Base-by-base conservation (phyloP, 768 basidiomycete genomes). In the Hortiboletus flavorubellus region DNA sequence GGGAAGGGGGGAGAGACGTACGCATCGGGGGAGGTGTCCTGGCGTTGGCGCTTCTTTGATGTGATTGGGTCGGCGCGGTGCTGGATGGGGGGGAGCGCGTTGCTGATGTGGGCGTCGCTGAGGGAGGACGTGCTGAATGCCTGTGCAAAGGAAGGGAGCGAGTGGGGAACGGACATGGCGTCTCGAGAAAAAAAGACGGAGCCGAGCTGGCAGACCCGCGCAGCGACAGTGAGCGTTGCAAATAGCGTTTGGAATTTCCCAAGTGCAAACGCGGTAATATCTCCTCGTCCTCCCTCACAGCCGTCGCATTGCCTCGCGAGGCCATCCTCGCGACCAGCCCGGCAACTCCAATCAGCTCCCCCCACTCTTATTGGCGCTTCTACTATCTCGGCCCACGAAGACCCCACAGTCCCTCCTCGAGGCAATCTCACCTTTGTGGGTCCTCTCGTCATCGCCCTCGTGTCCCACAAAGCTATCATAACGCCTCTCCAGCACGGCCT, bases 141-240 rank as follows among this genome's bases (percentile, higher is more conserved):
- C 73, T 87, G 85, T 2, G 85, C 84, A 70, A 91, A 91, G 41
- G 89, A 87, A 39, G 89, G 89, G 38, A 91, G 81, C 10, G 87
- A 85, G 68, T 84, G 85, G 57, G 76, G 72, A 57, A 73, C 69
- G 59, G 79, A 75, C 78, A 79, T 79, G 72, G 58, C 21, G 21
- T 21, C 21, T 21, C 44, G 46, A 44, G 39, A 42, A 21, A 42
- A 51, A 33, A 33, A 21, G 23, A 60, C 56, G 61, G 59, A 68
- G 46, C 53, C 61, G 64, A 66, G 21, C 21, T 21, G 21, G 21
- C 21, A 21, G 21, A 21, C 21, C 21, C 21, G 21, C 21, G 21
- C 21, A 21, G 21, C 21, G 21, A 21, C 21, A 21, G 21, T 21
- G 21, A 21, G 21, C 21, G 44, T 29, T 34, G n/a, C 6, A 37